Evolutionary conservation across 306 rosid species (phyloP).

Genomic region (Lagenaria siceraria): DNA sequence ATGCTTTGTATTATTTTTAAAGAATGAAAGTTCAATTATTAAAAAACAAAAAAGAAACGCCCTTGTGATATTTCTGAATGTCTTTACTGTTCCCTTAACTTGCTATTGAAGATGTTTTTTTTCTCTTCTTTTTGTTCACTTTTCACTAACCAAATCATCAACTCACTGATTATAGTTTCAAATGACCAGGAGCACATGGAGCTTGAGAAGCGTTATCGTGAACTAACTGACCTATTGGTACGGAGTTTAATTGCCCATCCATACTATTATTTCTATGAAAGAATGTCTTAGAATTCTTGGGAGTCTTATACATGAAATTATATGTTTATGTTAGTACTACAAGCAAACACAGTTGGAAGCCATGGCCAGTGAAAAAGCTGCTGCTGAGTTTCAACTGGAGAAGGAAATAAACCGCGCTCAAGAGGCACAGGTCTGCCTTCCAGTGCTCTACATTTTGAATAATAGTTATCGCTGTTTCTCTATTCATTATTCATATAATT

Average conservation of each 20-base stretch:
- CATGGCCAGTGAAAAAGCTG: constrained; percentile 94
- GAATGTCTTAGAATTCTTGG: background rate
- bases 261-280: background rate
- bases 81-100: background rate
- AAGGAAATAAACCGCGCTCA: constrained; percentile 83
- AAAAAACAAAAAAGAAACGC: too few species aligned
- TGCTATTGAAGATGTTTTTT: background rate
- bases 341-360: constrained; percentile 98
- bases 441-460: constrained; percentile 16
- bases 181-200: constrained; percentile 85
- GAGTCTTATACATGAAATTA: background rate
- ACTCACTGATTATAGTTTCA: constrained; percentile 16
- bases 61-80: background rate
- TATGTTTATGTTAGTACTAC: constrained; percentile 54
- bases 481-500: constrained; percentile 8
- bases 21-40: too few species aligned
- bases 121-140: background rate
- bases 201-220: constrained; percentile 96
- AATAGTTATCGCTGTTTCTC: background rate
- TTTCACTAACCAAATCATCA: background rate
- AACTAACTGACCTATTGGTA: constrained; percentile 95
- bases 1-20: too few species aligned
- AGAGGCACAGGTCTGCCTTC: constrained; percentile 62
- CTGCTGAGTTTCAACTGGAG: constrained; percentile 86
- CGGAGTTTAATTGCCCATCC: constrained; percentile 7